Evolutionary conservation across 805 yeast species (phyloP), one percentile per base, ranked within the genome.

Genomic region (Starmerella floricola): DNA sequence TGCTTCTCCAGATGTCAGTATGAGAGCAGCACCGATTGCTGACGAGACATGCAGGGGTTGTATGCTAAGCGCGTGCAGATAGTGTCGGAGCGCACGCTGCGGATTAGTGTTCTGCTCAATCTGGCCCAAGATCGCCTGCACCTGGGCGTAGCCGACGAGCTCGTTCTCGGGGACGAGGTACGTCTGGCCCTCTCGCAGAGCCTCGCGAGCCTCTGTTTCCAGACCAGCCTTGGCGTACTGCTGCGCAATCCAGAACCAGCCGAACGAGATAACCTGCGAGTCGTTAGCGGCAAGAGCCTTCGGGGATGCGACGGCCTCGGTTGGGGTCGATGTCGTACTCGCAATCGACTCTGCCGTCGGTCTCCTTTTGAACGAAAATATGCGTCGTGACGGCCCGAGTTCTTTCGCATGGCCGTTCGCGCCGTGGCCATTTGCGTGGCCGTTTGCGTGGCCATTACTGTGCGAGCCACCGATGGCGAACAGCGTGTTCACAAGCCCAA

Each of bases 211-310:
- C 40, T 84, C 93, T 2, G 64, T 68, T 1, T 62, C 48, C 31
- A 72, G 58, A 1, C 72, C 76, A 5, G 72, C 67, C 45, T 72
- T 71, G 52, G 72, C 62, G 55, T 83, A 85, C 21, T 84, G 62
- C 29, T 70, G 68, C 0, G 85, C 69, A 0, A 83, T 69, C 73
- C 85, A 74, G 38, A 86, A 57, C 95, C 95, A 86, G 19, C 83
- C 55, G 27, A 30, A 18, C 19, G 41, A 45, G 20, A 37, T 36
- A n/a, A 41, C 26, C 13, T 34, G 30, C 18, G 46, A 23, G 19
- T 47, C 48, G 8, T 15, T 11, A 6, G 29, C 35, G 4, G 26
- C n/a, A 3, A 38, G n/a, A 23, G 23, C 30, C 27, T 13, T 24
- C 16, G 16, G 32, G 20, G 31, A 38, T n/a, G n/a, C n/a, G n/a